phyloP scores from a whole-genome alignment of 1,139 yeast species.

The Meyerozyma guilliermondii region DNA sequence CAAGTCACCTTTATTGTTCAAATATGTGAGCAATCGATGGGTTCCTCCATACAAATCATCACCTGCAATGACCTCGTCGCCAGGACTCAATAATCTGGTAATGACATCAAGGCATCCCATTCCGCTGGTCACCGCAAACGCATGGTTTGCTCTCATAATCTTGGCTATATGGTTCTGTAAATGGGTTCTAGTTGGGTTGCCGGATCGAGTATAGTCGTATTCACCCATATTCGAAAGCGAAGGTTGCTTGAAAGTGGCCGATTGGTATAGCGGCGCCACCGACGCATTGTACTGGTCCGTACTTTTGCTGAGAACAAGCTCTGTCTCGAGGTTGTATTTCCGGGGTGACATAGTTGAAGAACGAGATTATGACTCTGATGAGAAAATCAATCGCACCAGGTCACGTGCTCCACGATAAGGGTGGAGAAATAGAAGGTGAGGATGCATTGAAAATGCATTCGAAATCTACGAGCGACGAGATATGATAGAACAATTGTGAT shows the following conservation, averaged over 20 bases:
- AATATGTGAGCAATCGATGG: constrained; percentile 73
- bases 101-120: constrained; percentile 92
- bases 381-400: neutral
- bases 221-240: constrained; percentile 74
- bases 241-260: constrained; percentile 87
- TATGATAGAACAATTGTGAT: no score
- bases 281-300: constrained; percentile 77
- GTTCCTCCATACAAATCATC: constrained; percentile 94
- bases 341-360: constrained; percentile 18
- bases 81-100: constrained; percentile 63
- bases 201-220: constrained; percentile 91
- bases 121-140: constrained; percentile 83
- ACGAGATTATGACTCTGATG: constrained; percentile 1
- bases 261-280: constrained; percentile 83
- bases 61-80: constrained; percentile 87
- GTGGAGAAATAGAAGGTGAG: neutral
- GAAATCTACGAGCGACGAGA: no score
- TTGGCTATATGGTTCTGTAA: constrained; percentile 73
- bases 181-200: constrained; percentile 85
- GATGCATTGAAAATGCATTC: no score
- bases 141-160: constrained; percentile 68
- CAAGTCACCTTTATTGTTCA: constrained; percentile 63
- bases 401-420: constrained; percentile 1
- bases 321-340: constrained; percentile 59
- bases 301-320: constrained; percentile 62